A percentile compares a stretch with the other conserved stretches of the same genome.
Conservation (phyloP, 495 filamentous ascomycete genomes). For the Hypoxylon crocopeplum region DNA sequence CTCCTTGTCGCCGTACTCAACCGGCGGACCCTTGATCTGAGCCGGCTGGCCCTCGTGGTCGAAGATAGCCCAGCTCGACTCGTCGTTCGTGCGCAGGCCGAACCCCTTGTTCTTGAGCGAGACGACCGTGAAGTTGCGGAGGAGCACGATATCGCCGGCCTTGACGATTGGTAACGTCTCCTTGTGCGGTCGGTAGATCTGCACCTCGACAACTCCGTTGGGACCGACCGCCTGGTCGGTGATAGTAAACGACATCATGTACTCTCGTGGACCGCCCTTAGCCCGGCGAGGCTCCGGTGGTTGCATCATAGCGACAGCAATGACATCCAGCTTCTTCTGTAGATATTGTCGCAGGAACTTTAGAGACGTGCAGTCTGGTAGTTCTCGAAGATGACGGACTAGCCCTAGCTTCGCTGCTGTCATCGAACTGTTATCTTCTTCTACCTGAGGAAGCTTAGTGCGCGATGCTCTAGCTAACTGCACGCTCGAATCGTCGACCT, state of each 20-base stretch:
- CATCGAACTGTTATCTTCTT: conserved; percentile 38
- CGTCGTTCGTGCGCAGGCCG: conserved; percentile 51
- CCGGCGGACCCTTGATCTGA: conserved; percentile 54
- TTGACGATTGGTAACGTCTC: conserved; percentile 70
- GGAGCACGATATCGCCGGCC: conserved; percentile 76
- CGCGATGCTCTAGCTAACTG: conserved; percentile 33
- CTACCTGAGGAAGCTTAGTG: conserved; percentile 22
- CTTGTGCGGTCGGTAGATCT: conserved; percentile 77
- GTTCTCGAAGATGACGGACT: conserved; percentile 59
- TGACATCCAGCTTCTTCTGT: conserved; percentile 63
- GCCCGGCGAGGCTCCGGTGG: conserved; percentile 64
- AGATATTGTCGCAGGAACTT: conserved; percentile 65
- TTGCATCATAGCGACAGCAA: conserved; percentile 69
- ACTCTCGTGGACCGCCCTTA: conserved; percentile 72
- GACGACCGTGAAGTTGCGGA: conserved; percentile 75
- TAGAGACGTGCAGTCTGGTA: conserved; percentile 73
- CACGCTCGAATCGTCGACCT: conserved; percentile 33
- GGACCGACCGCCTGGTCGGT: conserved; percentile 68
- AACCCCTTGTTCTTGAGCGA: conserved; percentile 57
- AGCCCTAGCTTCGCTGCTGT: conserved; percentile 48
- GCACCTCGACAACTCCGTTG: conserved; percentile 59
- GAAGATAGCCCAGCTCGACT: conserved; percentile 70
- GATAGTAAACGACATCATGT: conserved; percentile 69
- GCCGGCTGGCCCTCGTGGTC: conserved; percentile 44
- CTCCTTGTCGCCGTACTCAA: conserved; percentile 51